Base-by-base conservation (phyloP, 2,329 filamentous ascomycete genomes). In the Xylaria digitata region DNA sequence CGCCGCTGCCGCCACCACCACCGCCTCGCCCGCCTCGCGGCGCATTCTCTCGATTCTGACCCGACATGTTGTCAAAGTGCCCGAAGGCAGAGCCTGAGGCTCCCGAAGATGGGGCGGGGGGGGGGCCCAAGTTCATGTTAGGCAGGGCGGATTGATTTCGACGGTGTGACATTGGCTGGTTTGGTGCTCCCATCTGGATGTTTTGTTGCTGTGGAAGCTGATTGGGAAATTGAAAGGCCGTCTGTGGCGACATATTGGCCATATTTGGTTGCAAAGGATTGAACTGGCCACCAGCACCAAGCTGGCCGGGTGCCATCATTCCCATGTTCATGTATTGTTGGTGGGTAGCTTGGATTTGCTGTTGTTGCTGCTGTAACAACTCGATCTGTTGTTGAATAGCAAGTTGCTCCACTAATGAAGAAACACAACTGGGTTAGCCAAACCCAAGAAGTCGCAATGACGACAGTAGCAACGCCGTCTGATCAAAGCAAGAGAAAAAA, bases 261-360 rank as follows among this genome's bases (percentile, higher is more conserved):
- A 97, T 91, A 79, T 90, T 88, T 67, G 88, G 87, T 82, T 95
- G 94, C 80, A 94, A 84, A 76, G 90, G 90, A 82, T 90, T 91
- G 84, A 92, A 96, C 69, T 85, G 85, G 75, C 86, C 87, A 72
- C 89, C 89, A 69, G 89, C 88, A 73, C 88, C 89, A 66, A 97
- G 85, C 82, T 97, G 95, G 76, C 92, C 91, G 60, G 92, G 91
- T 73, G 92, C 91, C 75, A 98, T 90, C 87, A 98, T 94, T 80
- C 93, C 93, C 92, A 97, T 94, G 80, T 96, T 97, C 76, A 97
- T 91, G 84, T 97, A 97, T 82, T 98, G 95, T 82, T 97, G 94
- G 78, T 97, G 94, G 71, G 93, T 96, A 75, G 93, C 93, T 82
- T 96, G 93, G 78, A 98, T 96, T 80, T 97, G 94, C 81, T 98